These are phyloP conservation scores for Delonix regia DNA, from an alignment of 306 rosid genomes.

Conservation along the genomic window DNA sequence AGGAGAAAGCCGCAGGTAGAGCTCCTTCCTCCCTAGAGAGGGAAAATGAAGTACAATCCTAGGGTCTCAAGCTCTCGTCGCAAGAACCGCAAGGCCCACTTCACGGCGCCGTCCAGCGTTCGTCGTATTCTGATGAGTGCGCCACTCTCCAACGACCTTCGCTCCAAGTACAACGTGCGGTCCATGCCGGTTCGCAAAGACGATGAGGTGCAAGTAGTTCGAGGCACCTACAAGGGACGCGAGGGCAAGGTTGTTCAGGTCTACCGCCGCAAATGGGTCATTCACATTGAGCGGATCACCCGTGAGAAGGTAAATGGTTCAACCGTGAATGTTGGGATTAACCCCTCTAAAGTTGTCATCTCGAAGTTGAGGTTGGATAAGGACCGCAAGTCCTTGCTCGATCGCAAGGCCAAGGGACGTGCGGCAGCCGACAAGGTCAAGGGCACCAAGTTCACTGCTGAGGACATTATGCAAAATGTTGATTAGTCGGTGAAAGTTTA, in stretches of 20 bases:
- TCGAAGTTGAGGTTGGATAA: constrained; percentile 87
- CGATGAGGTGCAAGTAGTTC: constrained; percentile 89
- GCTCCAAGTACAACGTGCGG: constrained; percentile 87
- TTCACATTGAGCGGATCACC: constrained; percentile 91
- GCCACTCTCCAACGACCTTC: constrained; percentile 79
- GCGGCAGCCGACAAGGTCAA: constrained; percentile 95
- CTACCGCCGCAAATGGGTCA: constrained; percentile 93
- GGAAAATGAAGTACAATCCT: constrained; percentile 82
- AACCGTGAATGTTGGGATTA: constrained; percentile 91
- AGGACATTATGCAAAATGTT: constrained; percentile 86
- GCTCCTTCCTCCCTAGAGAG: constrained; percentile 11
- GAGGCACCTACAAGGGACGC: constrained; percentile 92
- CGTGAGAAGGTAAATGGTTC: constrained; percentile 96
- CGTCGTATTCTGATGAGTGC: constrained; percentile 91
- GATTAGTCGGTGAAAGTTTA: constrained; percentile 46
- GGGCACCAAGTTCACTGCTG: constrained; percentile 91
- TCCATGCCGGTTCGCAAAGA: constrained; percentile 93
- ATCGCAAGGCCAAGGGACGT: constrained; percentile 95
- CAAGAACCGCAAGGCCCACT: constrained; percentile 95
- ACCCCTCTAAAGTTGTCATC: constrained; percentile 78
- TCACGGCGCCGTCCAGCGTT: constrained; percentile 93
- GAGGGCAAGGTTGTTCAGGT: constrained; percentile 95
- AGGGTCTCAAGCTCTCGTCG: constrained; percentile 91
- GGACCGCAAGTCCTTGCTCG: constrained; percentile 85
- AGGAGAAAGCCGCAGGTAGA: constrained; percentile 1